Base-by-base conservation (phyloP, 2,329 filamentous ascomycete species). In the Calonectria hongkongensis region DNA sequence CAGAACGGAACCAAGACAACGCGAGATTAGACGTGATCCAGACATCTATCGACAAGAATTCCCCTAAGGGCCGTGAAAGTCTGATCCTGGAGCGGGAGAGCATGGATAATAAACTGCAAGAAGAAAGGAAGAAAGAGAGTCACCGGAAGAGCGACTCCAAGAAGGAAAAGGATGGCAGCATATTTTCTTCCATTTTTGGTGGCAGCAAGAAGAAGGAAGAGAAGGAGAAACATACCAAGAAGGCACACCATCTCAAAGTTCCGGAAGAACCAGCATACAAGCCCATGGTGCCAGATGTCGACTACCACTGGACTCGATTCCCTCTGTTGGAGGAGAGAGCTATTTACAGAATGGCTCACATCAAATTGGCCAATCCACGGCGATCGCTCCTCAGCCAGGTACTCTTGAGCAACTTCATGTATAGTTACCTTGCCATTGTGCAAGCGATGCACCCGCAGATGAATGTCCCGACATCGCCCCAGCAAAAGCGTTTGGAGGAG, bases 391-490 rank as follows among this genome's bases (percentile, higher is more conserved):
- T 98, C 81, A 98, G 96, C 73, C 97, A 99, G 84, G 97, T 99
- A 27, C 88, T 99, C 72, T 90, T 99, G 77, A 98, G 96, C 85
- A 99, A 99, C 84, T 99, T 99, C 85, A 99, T 99, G 97, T 99
- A 99, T 86, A 97, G 95, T 70, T 99, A 99, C 83, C 90, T 99
- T 76, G 97, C 97, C 74, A 99, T 98, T 84, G 97, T 99, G 56
- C 97, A 99, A 85, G 95, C 97, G 80, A 98, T 98, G 95, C 97
- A 99, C 83, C 97, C 97, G 51, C 95, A 98, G 81, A 94, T 98
- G 85, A 94, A 97, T 80, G 93, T 98, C 51, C 95, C 95, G n/a
- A 91, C 94, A 43, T 96, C 94, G 18, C 92, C 94, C 43, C 95
- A 95, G 79, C 92, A 94, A 81, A 91, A 91, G 80, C 87, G 88